Evolutionary conservation across 257 asterid genomes (phyloP).

Genomic region (Gardenia jasminoides): DNA sequence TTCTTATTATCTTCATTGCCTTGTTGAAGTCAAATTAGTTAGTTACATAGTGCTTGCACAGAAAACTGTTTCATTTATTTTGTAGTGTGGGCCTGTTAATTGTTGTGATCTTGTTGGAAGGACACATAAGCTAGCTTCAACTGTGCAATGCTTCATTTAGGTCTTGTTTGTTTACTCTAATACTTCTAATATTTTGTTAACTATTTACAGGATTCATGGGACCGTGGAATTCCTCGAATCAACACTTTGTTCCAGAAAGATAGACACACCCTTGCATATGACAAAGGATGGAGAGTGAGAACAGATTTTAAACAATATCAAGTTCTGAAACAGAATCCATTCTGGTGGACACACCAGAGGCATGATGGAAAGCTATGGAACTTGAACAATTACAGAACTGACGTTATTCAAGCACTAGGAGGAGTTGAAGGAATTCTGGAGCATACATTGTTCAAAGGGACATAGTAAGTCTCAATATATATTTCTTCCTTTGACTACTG

Average conservation of each 20-base stretch:
- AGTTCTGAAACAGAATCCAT: slow-evolving; percentile 97
- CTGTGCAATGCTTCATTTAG: neutral
- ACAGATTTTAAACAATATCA: slow-evolving; percentile 99
- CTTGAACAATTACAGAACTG: slow-evolving; percentile 96
- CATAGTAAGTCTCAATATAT: slow-evolving; percentile 67
- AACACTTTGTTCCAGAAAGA: slow-evolving; percentile 98
- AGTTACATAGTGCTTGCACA: neutral
- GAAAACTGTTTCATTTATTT: neutral
- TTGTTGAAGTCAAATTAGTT: neutral
- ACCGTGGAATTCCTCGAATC: slow-evolving; percentile 99
- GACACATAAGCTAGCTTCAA: neutral
- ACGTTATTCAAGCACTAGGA: slow-evolving; percentile 98
- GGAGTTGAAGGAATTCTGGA: slow-evolving; percentile 99
- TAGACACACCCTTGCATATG: slow-evolving; percentile 98
- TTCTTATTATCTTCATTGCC: no score
- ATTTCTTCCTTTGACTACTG: neutral
- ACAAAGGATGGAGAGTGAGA: slow-evolving; percentile 99
- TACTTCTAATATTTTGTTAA: neutral
- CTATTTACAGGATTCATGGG: slow-evolving; percentile 89
- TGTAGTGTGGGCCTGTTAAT: neutral
- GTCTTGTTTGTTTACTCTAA: neutral
- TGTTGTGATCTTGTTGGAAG: neutral
- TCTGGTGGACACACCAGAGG: slow-evolving; percentile 99
- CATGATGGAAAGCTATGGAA: slow-evolving; percentile 98
- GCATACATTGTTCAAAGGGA: slow-evolving; percentile 95